Conservation (phyloP, 305 asterid species). For the Fraxinus floribunda region DNA sequence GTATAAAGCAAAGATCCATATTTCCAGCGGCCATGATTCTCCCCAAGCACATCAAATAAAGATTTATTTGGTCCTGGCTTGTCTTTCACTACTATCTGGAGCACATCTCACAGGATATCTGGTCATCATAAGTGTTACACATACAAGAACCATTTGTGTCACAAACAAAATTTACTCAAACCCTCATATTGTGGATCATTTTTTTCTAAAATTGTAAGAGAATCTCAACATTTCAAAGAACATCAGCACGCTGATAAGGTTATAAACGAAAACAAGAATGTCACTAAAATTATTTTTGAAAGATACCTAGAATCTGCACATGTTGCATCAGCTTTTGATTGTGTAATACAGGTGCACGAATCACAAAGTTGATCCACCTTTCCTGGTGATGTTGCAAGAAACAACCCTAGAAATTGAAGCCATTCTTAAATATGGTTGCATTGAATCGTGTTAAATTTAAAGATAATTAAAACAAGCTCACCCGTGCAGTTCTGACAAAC, state of each 20-base stretch:
- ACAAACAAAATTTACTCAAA: constrained; percentile 15
- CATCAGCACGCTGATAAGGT: constrained; percentile 7
- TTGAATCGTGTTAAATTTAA: constrained; percentile 21
- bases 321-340: constrained; percentile 51
- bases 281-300: constrained; percentile 14
- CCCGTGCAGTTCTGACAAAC: constrained; percentile 75
- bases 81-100: constrained; percentile 13
- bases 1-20: constrained; percentile 16
- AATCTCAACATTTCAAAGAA: constrained; percentile 8
- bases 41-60: constrained; percentile 10
- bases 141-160: neutral
- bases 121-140: neutral
- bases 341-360: constrained; percentile 60
- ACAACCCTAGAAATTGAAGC: constrained; percentile 52
- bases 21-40: constrained; percentile 12
- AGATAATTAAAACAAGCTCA: constrained; percentile 36
- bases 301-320: constrained; percentile 58
- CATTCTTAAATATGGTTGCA: constrained; percentile 19
- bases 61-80: constrained; percentile 13
- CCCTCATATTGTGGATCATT: constrained; percentile 14
- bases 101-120: constrained; percentile 8
- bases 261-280: constrained; percentile 2
- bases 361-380: constrained; percentile 80
- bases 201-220: constrained; percentile 6
- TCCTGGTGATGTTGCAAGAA: constrained; percentile 71